Percentiles rank a stretch among this genome's conserved stretches.
These are phyloP conservation scores for Lactarius deliciosus DNA, from an alignment of 768 basidiomycete genomes.

Conservation along the genomic window DNA sequence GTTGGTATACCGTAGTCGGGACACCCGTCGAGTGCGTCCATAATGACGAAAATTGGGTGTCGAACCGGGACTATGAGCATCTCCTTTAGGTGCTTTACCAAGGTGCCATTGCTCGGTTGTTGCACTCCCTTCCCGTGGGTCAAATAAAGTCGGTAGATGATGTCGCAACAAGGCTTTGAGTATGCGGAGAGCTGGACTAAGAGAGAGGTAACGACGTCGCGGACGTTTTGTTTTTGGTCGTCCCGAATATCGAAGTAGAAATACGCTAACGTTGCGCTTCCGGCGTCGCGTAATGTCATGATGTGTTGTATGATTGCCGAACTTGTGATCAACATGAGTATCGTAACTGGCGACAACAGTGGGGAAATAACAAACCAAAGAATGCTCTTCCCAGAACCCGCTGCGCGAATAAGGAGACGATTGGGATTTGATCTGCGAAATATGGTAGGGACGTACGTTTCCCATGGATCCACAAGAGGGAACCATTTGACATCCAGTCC, in stretches of 20 bases:
- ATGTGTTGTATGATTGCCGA: neutral
- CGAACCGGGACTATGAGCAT: neutral
- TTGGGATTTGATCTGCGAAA: fast-evolving
- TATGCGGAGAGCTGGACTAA: neutral
- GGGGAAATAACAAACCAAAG: neutral
- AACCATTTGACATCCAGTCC: neutral
- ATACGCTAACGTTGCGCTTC: neutral
- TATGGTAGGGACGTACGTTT: neutral
- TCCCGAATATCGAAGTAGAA: conserved; percentile 3
- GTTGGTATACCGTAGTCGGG: neutral
- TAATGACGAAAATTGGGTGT: neutral
- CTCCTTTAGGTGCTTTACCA: neutral
- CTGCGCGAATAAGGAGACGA: neutral
- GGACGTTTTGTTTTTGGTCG: neutral
- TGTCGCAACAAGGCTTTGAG: neutral
- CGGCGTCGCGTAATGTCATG: neutral
- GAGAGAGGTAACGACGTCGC: neutral
- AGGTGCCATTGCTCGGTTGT: neutral
- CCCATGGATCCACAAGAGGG: neutral
- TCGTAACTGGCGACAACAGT: neutral
- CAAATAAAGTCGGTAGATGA: neutral
- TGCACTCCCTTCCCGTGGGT: neutral
- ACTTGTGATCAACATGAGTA: neutral
- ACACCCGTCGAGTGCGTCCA: neutral
- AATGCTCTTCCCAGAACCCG: neutral